phyloP scores from a whole-genome alignment of 140 eudicot genomes.

The Ambrosia hybrid region DNA sequence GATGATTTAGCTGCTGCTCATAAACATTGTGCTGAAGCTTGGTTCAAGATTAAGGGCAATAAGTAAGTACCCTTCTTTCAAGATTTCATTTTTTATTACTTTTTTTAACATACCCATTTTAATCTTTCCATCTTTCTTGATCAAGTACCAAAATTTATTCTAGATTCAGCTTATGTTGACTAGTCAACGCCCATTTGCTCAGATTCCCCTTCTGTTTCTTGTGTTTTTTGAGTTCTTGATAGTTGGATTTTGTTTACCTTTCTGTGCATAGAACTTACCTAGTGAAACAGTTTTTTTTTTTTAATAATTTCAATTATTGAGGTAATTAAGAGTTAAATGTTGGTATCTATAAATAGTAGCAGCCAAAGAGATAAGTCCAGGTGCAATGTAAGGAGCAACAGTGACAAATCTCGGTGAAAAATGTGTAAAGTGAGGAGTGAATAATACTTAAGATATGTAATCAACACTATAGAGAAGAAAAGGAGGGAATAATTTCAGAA shows the following conservation, averaged over 20 bases:
- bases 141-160: background rate
- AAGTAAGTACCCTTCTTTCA: conserved; percentile 51
- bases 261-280: background rate
- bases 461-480: conserved; percentile 27
- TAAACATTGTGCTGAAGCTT: too few relatives aligned
- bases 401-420: background rate
- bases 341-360: conserved; percentile 14
- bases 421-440: conserved; percentile 10
- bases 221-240: conserved; percentile 14
- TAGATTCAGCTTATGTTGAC: background rate
- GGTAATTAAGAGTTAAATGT: background rate
- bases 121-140: conserved; percentile 5
- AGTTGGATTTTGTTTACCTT: conserved; percentile 6
- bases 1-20: too few relatives aligned
- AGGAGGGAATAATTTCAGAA: conserved; percentile 27
- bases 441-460: background rate
- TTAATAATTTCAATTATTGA: background rate
- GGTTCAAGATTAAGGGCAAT: conserved; percentile 93
- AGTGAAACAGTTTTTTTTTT: background rate
- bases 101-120: conserved; percentile 16
- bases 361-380: conserved; percentile 21
- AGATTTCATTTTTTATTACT: conserved; percentile 24
- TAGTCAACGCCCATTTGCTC: conserved; percentile 1
- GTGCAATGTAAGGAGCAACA: conserved; percentile 15
- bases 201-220: conserved; percentile 12